Evolutionary conservation across 441 rosid genomes (phyloP).

Genomic region (Brassica balearica): DNA sequence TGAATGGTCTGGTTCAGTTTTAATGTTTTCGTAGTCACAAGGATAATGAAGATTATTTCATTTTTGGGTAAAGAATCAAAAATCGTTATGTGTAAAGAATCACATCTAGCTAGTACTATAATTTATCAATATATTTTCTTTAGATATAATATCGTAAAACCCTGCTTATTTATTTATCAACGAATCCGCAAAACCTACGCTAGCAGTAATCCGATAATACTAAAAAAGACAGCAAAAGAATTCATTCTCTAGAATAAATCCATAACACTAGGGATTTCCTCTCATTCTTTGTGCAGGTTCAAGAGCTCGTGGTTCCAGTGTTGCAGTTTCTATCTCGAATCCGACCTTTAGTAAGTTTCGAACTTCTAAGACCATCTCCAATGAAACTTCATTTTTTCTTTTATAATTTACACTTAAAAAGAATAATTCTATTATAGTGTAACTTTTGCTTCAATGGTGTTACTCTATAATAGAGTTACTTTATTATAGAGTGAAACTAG

Average conservation of each 20-base stretch:
- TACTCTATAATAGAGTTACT: too few species aligned
- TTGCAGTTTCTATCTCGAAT: too few species aligned
- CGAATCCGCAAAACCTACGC: slow-evolving; percentile 28
- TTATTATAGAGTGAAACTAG: too few species aligned
- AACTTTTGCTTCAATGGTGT: too few species aligned
- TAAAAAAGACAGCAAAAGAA: neutral
- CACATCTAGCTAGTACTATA: slow-evolving; percentile 25
- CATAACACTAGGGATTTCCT: slow-evolving; percentile 23
- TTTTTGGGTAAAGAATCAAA: neutral
- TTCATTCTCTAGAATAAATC: slow-evolving; percentile 15
- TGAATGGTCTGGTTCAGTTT: neutral
- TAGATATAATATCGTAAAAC: slow-evolving; percentile 6
- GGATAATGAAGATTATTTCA: slow-evolving; percentile 25
- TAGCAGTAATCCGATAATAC: slow-evolving; percentile 21
- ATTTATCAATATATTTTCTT: slow-evolving; percentile 19
- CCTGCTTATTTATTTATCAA: slow-evolving; percentile 7
- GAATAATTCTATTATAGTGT: too few species aligned
- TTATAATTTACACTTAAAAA: too few species aligned
- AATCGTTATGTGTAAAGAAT: slow-evolving; percentile 2
- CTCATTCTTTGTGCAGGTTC: too few species aligned
- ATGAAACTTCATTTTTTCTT: too few species aligned
- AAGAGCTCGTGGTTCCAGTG: too few species aligned
- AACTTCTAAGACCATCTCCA: too few species aligned
- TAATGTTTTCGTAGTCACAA: neutral
- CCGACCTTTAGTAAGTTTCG: too few species aligned